Conservation (phyloP, 2,329 filamentous ascomycete species). For the Xylariaceae sp. region DNA sequence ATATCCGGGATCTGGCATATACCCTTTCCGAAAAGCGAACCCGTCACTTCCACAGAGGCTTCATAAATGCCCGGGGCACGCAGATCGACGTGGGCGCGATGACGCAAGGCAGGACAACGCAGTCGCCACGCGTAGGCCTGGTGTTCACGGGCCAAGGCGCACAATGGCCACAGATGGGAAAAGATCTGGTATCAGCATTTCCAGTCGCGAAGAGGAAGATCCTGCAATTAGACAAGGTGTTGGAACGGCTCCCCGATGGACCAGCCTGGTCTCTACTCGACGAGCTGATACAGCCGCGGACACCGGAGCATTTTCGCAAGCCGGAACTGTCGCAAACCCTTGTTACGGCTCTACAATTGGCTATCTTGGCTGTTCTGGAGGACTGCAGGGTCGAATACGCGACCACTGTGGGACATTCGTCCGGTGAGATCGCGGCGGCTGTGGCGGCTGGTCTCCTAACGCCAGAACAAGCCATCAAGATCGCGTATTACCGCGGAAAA, state of each 20-base stretch:
- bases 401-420: conserved; percentile 4
- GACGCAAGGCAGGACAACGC: no score
- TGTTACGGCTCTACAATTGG: conserved; percentile 6
- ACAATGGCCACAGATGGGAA: conserved; percentile 3
- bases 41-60: no score
- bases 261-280: conserved; percentile 2
- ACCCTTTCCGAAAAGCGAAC: no score
- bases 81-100: no score
- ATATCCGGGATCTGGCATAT: no score
- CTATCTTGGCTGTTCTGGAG: neutral
- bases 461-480: conserved; percentile 4
- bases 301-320: neutral
- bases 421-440: conserved; percentile 7
- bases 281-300: neutral
- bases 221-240: neutral
- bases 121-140: neutral
- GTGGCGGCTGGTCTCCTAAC: neutral
- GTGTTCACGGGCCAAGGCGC: conserved; percentile 7
- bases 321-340: neutral
- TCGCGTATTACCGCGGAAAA: conserved; percentile 10
- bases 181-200: neutral
- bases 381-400: conserved; percentile 2
- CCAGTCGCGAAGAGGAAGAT: neutral
- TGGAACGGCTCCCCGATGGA: neutral
- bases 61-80: no score